These are phyloP conservation scores for Neonectria ditissima DNA, from an alignment of 2,329 filamentous ascomycete species.

Conservation along the genomic window DNA sequence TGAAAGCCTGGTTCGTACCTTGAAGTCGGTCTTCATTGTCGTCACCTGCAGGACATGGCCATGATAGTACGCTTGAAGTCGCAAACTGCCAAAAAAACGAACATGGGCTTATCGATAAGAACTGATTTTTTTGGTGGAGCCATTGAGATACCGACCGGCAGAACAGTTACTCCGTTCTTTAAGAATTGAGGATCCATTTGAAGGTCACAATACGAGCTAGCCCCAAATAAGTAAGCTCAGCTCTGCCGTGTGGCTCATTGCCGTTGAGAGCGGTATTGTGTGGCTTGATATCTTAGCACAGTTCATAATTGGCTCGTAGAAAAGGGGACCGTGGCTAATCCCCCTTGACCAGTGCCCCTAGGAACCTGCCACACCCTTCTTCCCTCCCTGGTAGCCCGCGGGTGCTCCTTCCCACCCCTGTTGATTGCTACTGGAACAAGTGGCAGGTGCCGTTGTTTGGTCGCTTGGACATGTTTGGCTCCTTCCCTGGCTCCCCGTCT, in stretches of 20 bases:
- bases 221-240: slow-evolving; percentile 31
- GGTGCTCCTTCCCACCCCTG: slow-evolving; percentile 6
- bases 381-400: slow-evolving; percentile 15
- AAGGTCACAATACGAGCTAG: slow-evolving; percentile 21
- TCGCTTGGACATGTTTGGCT: slow-evolving; percentile 38
- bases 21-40: slow-evolving; percentile 99
- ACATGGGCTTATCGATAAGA: slow-evolving; percentile 52
- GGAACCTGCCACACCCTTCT: slow-evolving; percentile 30
- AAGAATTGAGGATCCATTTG: not conserved
- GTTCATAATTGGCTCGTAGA: slow-evolving; percentile 29
- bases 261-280: slow-evolving; percentile 17
- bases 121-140: slow-evolving; percentile 44
- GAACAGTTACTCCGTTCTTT: slow-evolving; percentile 49
- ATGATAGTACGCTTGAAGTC: slow-evolving; percentile 47
- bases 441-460: slow-evolving; percentile 20
- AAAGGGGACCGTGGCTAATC: slow-evolving; percentile 40
- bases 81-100: slow-evolving; percentile 48
- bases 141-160: slow-evolving; percentile 41
- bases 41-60: slow-evolving; percentile 58
- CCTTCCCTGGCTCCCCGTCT: slow-evolving; percentile 37
- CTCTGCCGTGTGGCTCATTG: slow-evolving; percentile 30
- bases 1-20: slow-evolving; percentile 66
- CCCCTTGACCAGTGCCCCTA: slow-evolving; percentile 27
- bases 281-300: slow-evolving; percentile 28
- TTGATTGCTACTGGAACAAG: slow-evolving; percentile 19